Evolutionary conservation across 768 basidiomycete species (phyloP), one percentile per base, ranked within the genome.

Genomic region (Kwoniella dendrophila): DNA sequence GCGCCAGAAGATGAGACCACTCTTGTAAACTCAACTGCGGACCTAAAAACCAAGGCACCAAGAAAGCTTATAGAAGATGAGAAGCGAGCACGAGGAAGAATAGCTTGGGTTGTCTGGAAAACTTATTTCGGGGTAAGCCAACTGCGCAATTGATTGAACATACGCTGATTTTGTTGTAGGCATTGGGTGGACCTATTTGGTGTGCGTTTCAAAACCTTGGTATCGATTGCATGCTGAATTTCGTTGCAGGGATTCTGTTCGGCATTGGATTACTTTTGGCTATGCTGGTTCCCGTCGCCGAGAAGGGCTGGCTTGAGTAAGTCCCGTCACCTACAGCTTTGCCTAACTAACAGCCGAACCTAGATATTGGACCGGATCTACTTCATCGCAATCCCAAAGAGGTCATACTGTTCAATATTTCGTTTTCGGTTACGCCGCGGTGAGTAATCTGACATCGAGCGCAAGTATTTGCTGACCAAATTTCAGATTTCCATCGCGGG

Each of bases 41-140:
- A 55, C 22, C 26, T 56, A 36, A 69, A 85, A 83, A 74, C 27
- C 36, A 89, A 86, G 71, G 72, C 82, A 0, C 88, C 92, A 0
- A 83, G 90, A 36, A 94, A 93, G 75, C 83, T 94, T 47, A 81
- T 94, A 5, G 92, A 95, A 69, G 90, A 83, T 77, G 69, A 79
- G 73, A 85, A 84, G 63, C 83, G 89, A n/a, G 88, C 87, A 0
- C 85, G 86, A 43, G 89, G 89, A 3, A 83, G 87, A 47, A 88
- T 91, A 55, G 79, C 84, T 49, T 80, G 82, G 59, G 84, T 85
- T 38, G 85, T 90, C 22, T 91, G 89, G 89, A 69, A 78, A 43
- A 82, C 82, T 0, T 88, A 88, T 62, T 75, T 87, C 65, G 70
- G 69, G 33, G 83, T 84, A 0, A 82, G 82, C 65, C 16, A 1